Percentiles rank a stretch among this genome's conserved stretches.
Conservation (phyloP, 768 basidiomycete genomes). For the Rhodotorula paludigena region DNA sequence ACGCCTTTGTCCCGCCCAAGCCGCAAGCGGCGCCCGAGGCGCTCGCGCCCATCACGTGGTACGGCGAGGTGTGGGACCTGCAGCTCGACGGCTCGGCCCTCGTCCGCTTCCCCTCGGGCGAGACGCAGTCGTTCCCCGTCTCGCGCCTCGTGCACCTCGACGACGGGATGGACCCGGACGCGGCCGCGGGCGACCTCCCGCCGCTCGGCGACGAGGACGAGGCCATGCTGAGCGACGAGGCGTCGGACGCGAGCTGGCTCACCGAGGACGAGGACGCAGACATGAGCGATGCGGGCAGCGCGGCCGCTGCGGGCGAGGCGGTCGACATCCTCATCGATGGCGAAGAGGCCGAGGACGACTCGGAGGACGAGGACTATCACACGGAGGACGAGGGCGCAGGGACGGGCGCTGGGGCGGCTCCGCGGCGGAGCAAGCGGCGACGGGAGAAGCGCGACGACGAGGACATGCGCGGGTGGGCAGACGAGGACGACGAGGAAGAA, state of each 20-base stretch:
- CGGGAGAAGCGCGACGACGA: neutral
- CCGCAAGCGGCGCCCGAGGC: neutral
- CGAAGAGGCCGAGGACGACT: neutral
- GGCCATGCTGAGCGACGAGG: neutral
- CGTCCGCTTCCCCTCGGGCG: conserved; percentile 52
- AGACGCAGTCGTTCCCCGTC: conserved; percentile 56
- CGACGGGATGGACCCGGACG: conserved; percentile 67
- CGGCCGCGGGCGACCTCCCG: conserved; percentile 52
- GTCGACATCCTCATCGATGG: neutral
- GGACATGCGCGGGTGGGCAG: conserved; percentile 11
- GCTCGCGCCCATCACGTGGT: conserved; percentile 58
- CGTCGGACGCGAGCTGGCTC: conserved; percentile 33
- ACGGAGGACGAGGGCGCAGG: conserved; percentile 8
- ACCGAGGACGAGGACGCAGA: conserved; percentile 27
- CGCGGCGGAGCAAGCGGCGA: neutral
- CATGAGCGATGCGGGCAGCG: neutral
- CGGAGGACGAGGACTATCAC: conserved; percentile 2
- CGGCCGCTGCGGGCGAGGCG: neutral
- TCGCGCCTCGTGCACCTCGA: conserved; percentile 68
- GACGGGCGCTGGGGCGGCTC: neutral
- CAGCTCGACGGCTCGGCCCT: conserved; percentile 54
- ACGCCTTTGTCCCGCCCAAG: conserved; percentile 1
- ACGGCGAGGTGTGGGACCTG: conserved; percentile 68
- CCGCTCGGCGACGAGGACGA: conserved; percentile 43
- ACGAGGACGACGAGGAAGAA: conserved; percentile 16